Conservation (phyloP, 1,139 yeast species). For the Lipomyces yarrowii region DNA sequence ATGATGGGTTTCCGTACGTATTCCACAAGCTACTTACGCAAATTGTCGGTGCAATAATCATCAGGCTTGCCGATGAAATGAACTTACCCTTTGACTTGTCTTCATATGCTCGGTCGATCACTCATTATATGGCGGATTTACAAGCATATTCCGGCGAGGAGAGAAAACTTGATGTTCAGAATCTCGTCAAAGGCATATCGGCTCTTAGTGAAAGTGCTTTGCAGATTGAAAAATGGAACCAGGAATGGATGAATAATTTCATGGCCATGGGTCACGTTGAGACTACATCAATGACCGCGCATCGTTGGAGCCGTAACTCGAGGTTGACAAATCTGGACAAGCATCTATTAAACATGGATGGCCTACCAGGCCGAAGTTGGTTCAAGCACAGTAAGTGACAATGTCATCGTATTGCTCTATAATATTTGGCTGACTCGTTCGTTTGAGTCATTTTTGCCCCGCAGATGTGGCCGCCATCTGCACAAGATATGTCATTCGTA, state of each 20-base stretch:
- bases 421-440: not conserved
- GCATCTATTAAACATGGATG: conserved; percentile 52
- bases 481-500: conserved; percentile 36
- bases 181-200: conserved; percentile 37
- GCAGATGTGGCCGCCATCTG: conserved; percentile 56
- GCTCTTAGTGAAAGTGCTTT: conserved; percentile 36
- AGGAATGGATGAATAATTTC: conserved; percentile 57
- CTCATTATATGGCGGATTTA: conserved; percentile 53
- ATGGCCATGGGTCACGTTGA: conserved; percentile 47
- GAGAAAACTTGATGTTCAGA: conserved; percentile 32
- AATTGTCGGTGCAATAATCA: conserved; percentile 54
- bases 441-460: conserved; percentile 63
- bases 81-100: conserved; percentile 69
- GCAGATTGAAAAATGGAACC: conserved; percentile 50
- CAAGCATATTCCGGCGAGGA: conserved; percentile 46
- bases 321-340: conserved; percentile 61
- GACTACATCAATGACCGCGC: conserved; percentile 64
- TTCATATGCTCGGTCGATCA: conserved; percentile 52
- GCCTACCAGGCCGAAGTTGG: conserved; percentile 62
- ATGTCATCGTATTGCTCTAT: not conserved
- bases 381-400: conserved; percentile 53
- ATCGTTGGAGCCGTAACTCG: conserved; percentile 80
- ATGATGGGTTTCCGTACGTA: conserved; percentile 46
- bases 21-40: conserved; percentile 63
- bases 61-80: conserved; percentile 71